Conservation (phyloP, 2,329 filamentous ascomycete genomes). For the Aspergillus pseudoterreus region DNA sequence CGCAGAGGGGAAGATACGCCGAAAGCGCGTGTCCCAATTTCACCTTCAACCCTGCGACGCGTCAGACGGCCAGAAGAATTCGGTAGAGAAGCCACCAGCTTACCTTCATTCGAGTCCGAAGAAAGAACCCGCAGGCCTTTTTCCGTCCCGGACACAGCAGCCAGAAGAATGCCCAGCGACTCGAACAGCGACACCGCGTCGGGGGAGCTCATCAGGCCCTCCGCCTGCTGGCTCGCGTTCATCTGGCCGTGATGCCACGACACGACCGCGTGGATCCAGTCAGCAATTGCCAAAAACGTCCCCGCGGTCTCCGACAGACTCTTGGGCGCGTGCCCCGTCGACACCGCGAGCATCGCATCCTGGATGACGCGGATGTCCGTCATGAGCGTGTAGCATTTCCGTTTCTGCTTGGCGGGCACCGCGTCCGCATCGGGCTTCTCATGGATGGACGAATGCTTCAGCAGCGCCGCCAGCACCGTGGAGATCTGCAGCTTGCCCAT, state of each 20-base stretch:
- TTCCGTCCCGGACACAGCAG: slow-evolving; percentile 33
- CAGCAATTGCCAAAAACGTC: slow-evolving; percentile 30
- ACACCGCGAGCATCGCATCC: slow-evolving; percentile 38
- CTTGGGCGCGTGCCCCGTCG: slow-evolving; percentile 30
- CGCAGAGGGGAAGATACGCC: slow-evolving; percentile 39
- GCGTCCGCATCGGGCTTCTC: slow-evolving; percentile 12
- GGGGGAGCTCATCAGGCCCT: slow-evolving; percentile 30
- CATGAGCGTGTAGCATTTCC: slow-evolving; percentile 33
- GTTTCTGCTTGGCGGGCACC: slow-evolving; percentile 9
- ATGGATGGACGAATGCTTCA: slow-evolving; percentile 35
- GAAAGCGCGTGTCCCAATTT: slow-evolving; percentile 38
- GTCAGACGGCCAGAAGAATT: neutral
- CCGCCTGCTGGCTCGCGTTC: slow-evolving; percentile 23
- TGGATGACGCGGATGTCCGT: slow-evolving; percentile 41
- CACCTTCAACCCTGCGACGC: slow-evolving; percentile 28
- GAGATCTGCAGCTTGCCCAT: slow-evolving; percentile 31
- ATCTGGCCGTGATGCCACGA: slow-evolving; percentile 30
- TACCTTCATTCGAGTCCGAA: slow-evolving; percentile 32
- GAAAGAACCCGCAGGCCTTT: slow-evolving; percentile 37
- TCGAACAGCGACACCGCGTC: slow-evolving; percentile 41
- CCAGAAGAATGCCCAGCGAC: slow-evolving; percentile 39
- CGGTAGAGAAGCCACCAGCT: too few relatives aligned
- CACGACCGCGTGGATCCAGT: slow-evolving; percentile 39
- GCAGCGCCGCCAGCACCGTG: slow-evolving; percentile 28
- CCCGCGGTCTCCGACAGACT: slow-evolving; percentile 27